Base-by-base conservation (phyloP, 768 basidiomycete species). In the Lenzites betulinus region DNA sequence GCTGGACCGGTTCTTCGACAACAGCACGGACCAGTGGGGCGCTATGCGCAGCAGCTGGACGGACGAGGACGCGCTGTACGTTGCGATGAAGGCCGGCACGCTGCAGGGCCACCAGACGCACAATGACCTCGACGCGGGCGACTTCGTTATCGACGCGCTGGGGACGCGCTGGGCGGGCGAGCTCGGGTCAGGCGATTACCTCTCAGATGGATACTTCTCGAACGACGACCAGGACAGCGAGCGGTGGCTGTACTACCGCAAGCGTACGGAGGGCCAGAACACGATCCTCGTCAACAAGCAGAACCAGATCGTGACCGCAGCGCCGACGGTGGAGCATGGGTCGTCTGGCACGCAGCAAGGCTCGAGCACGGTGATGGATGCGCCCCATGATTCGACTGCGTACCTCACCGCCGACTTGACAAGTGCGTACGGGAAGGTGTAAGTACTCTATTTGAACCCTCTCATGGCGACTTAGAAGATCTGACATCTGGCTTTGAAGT, bases 211-310 rank as follows among this genome's bases (percentile, higher is more conserved):
- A 35, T 98, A 98, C 78, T 99, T 99, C 79, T 76, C 71, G 18
- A 83, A 71, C 58, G 93, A 92, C 64, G 70, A 72, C 0, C 93
- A 95, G 72, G 75, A 79, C 61, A 81, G 86, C 43, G 71, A 76
- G 26, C 81, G 95, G 59, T 98, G 95, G 95, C 68, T 83, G 63
- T 98, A 96, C 77, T 99, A 96, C 81, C 84, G 95, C 71, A 98
- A 95, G 81, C 85, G 87, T 77, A 98, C 95, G 3, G 93, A 96
- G 74, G 96, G 96, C 2, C 96, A 99, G 78, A 99, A 98, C 79
- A 95, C 93, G 5, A 80, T 99, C 63, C 70, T 95, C 55, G 80
- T 97, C 66, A 82, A 82, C 66, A 77, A 79, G 64, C 71, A 74
- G 26, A 98, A 98, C 76, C 97, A 99, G 76, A 81, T 87, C 61